Evolutionary conservation across 306 rosid species (phyloP), one percentile per base, ranked within the genome.

Genomic region (Leucaena leucocephala): DNA sequence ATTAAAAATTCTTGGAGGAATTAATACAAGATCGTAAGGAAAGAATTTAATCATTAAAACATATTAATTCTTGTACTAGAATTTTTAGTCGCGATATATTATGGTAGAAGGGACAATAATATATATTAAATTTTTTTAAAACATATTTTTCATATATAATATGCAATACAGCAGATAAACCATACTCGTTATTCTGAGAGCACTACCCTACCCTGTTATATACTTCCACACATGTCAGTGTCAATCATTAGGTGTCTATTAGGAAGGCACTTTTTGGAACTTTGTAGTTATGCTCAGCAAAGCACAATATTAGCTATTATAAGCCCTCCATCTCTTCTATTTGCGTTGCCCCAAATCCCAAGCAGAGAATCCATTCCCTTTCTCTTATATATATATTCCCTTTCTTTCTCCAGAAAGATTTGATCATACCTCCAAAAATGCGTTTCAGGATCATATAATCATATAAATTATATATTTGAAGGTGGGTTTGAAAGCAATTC

Each of bases 281-380:
- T 77, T 81, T 62, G 74, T 74, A 22, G 33, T 62, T 63, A 72
- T 71, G 77, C 83, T 34, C 43, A 22, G 27, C 76, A 68, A 38
- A 39, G 39, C 78, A 75, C 77, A 82, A 82, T 27, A 16, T 68
- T 52, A 76, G 77, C 68, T 74, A 80, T 68, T 77, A 79, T 58
- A 70, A 70, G 75, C 82, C 85, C 82, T 80, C 83, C 82, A 77
- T 83, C 72, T 64, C 11, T 59, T 22, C 27, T 48, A 77, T 68
- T 72, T 83, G 72, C 80, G 46, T 84, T 86, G 52, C 84, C 87
- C 84, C 82, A 76, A 75, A 48, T 59, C 49, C 68, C 57, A 86
- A 86, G 87, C 76, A 78, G 58, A 72, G 85, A 86, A 86, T 86
- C 76, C 80, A 86, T 86, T 84, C 85, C 43, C 67, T 33, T 33